Conservation (phyloP, 495 filamentous ascomycete genomes). For the Antarctomyces pellizariae region DNA sequence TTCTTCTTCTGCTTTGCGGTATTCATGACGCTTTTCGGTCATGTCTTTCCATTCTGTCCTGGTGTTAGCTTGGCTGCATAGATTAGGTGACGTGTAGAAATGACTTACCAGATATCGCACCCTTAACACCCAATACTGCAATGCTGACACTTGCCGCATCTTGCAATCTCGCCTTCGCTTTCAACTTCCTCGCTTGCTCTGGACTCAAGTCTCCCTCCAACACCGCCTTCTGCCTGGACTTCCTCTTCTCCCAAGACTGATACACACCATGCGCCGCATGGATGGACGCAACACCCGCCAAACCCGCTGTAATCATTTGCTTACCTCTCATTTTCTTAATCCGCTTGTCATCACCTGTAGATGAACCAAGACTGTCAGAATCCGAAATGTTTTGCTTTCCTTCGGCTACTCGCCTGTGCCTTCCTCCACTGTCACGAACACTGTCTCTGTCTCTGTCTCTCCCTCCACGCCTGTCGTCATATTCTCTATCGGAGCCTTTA, state of each 20-base stretch:
- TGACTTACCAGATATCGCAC: constrained; percentile 40
- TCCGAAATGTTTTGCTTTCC: constrained; percentile 15
- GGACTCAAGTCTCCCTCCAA: constrained; percentile 48
- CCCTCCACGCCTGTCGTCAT: no score
- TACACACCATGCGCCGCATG: constrained; percentile 69
- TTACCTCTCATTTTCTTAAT: constrained; percentile 65
- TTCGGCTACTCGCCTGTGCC: constrained; percentile 9
- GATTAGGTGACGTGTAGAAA: no score
- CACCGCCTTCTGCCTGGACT: constrained; percentile 43
- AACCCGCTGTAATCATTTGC: constrained; percentile 57
- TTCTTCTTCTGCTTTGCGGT: constrained; percentile 26
- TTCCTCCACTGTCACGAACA: constrained; percentile 12
- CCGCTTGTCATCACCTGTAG: constrained; percentile 52
- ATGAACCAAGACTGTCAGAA: constrained; percentile 40
- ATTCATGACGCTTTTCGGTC: constrained; percentile 32
- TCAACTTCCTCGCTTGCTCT: constrained; percentile 50
- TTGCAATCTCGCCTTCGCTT: constrained; percentile 47
- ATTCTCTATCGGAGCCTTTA: no score
- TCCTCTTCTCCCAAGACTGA: constrained; percentile 48
- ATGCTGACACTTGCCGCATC: constrained; percentile 64
- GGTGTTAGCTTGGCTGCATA: neutral
- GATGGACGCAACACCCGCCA: constrained; percentile 74
- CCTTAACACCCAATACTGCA: constrained; percentile 68
- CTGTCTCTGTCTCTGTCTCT: constrained; percentile 10
- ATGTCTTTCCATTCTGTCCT: constrained; percentile 33